Percentiles rank a stretch among this genome's conserved stretches.
Evolutionary conservation across 371 early-diverging fungal species (phyloP).

Genomic region (Mortierella sp.): DNA sequence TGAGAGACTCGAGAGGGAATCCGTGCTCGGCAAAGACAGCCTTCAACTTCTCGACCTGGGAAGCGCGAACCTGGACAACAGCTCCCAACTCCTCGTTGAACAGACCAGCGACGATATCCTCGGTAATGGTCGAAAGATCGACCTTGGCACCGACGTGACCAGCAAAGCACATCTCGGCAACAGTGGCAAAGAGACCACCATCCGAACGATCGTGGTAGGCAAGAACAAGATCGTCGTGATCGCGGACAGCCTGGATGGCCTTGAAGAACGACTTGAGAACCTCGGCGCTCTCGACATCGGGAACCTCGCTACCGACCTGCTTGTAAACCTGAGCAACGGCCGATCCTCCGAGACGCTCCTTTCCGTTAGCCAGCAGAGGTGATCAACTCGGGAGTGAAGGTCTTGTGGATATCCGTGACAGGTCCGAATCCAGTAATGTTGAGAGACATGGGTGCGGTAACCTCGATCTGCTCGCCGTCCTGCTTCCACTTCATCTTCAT

Average conservation of each 20-base stretch:
- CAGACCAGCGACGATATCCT: constrained; percentile 75
- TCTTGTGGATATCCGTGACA: constrained; percentile 85
- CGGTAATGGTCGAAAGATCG: constrained; percentile 65
- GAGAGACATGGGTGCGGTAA: constrained; percentile 91
- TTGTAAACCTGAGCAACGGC: constrained; percentile 94
- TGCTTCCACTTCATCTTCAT: constrained; percentile 94
- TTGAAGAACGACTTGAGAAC: constrained; percentile 85
- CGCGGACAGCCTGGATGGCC: constrained; percentile 73
- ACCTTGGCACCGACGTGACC: constrained; percentile 88
- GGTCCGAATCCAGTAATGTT: constrained; percentile 94
- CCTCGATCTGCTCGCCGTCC: constrained; percentile 67
- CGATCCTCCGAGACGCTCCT: constrained; percentile 92
- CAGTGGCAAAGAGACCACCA: constrained; percentile 93
- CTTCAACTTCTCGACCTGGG: constrained; percentile 70
- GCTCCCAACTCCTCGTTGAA: constrained; percentile 98
- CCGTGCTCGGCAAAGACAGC: constrained; percentile 64
- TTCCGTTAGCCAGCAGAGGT: constrained; percentile 76
- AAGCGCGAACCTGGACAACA: constrained; percentile 86
- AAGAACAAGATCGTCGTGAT: constrained; percentile 69
- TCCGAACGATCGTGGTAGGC: constrained; percentile 98
- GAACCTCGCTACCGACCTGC: constrained; percentile 83
- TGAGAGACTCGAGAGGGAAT: constrained; percentile 69
- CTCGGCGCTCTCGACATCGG: constrained; percentile 87
- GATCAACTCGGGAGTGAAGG: constrained; percentile 89
- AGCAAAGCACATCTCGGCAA: constrained; percentile 96